Evolutionary conservation across 495 filamentous ascomycete species (phyloP).

Genomic region (Cudoniella acicularis): DNA sequence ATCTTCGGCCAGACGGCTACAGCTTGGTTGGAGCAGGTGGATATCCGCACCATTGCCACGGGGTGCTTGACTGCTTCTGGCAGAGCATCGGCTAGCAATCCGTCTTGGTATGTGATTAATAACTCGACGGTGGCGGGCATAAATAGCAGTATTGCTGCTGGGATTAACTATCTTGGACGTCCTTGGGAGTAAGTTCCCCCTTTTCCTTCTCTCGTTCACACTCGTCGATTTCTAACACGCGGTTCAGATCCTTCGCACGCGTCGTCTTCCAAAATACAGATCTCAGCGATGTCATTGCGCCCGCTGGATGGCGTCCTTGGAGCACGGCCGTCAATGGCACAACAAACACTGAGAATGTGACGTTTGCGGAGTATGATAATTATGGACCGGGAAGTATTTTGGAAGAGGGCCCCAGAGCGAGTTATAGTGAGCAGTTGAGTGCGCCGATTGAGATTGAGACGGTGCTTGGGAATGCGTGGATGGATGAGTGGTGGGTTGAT

Average conservation of each 20-base stretch:
- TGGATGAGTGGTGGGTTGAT: conserved; percentile 16
- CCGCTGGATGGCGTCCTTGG: conserved; percentile 28
- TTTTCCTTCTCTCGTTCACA: too few species aligned
- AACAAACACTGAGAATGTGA: conserved; percentile 11
- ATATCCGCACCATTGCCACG: conserved; percentile 25
- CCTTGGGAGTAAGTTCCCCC: too few species aligned
- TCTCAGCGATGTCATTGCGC: conserved; percentile 18
- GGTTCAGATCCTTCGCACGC: conserved; percentile 22
- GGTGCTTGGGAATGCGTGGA: conserved; percentile 7
- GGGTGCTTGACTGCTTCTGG: conserved; percentile 30
- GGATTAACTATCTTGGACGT: conserved; percentile 20
- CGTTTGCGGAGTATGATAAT: conserved; percentile 28
- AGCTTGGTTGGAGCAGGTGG: conserved; percentile 20
- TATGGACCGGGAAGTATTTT: conserved; percentile 18
- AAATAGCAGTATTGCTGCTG: conserved; percentile 14
- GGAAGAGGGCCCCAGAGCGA: conserved; percentile 9
- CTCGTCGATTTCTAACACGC: too few species aligned
- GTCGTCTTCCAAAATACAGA: conserved; percentile 26
- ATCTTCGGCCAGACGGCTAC: conserved; percentile 29
- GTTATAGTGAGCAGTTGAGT: conserved; percentile 8
- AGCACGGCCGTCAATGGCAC: conserved; percentile 10
- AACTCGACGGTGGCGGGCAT: conserved; percentile 18
- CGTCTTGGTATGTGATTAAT: conserved; percentile 33
- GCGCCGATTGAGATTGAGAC: conserved; percentile 3
- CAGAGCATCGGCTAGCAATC: conserved; percentile 20